These are phyloP conservation scores for Cajanus cajan DNA, from an alignment of 306 rosid species.

Conservation along the genomic window DNA sequence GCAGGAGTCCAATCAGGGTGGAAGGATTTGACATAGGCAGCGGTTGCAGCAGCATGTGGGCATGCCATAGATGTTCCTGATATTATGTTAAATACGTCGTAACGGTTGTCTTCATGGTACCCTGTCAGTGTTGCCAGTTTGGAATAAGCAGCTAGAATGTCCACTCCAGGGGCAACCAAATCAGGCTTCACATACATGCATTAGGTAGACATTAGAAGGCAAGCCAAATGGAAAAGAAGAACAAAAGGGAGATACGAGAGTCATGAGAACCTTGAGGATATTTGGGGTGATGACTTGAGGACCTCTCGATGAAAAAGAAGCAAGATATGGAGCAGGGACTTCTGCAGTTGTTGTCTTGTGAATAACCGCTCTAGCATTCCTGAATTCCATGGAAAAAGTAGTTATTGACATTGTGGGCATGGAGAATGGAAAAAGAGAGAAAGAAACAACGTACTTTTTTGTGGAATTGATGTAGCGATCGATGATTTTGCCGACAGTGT, in stretches of 20 bases:
- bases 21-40: constrained; percentile 77
- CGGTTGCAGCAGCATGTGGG: constrained; percentile 78
- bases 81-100: constrained; percentile 47
- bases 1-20: constrained; percentile 92
- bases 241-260: neutral
- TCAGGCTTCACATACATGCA: constrained; percentile 59
- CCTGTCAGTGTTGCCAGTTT: constrained; percentile 44
- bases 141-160: constrained; percentile 76
- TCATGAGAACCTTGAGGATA: constrained; percentile 71
- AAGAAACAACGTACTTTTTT: constrained; percentile 45
- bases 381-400: neutral
- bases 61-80: constrained; percentile 95
- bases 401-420: neutral
- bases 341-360: constrained; percentile 37
- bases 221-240: neutral
- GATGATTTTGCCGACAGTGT: constrained; percentile 35
- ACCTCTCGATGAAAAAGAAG: constrained; percentile 79
- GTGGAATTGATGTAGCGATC: constrained; percentile 71
- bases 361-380: constrained; percentile 64
- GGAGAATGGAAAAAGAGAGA: neutral
- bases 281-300: constrained; percentile 50
- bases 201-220: neutral
- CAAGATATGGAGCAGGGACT: constrained; percentile 59
- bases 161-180: constrained; percentile 76
- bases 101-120: constrained; percentile 39